phyloP scores from a whole-genome alignment of 257 asterid species.

The Solanum chiquidenum region DNA sequence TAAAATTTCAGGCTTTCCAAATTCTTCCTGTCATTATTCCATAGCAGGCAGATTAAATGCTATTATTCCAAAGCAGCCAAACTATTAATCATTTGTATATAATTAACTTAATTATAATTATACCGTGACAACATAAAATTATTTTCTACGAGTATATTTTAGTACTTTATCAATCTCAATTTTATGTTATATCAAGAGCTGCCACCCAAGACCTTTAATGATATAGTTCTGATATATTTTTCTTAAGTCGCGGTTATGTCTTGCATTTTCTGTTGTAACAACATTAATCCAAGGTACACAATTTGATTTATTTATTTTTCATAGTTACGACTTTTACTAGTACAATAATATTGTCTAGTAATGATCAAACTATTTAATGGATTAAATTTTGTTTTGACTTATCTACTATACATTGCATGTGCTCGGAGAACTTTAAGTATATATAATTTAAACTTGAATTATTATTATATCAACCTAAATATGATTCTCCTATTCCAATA shows the following conservation, averaged over 20 bases:
- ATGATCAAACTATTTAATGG: background rate
- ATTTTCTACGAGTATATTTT: too few species aligned
- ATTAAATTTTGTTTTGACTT: background rate
- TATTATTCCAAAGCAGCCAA: background rate
- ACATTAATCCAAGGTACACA: background rate
- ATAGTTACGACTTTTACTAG: background rate
- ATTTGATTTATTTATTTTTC: background rate
- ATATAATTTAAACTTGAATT: background rate
- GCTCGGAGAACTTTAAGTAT: background rate
- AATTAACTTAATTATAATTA: too few species aligned
- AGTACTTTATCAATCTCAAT: too few species aligned
- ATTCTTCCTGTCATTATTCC: slow-evolving; percentile 1
- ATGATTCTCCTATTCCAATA: background rate
- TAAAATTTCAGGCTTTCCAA: background rate
- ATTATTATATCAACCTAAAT: background rate
- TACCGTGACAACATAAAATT: background rate
- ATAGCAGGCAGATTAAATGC: background rate
- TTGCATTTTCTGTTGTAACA: background rate
- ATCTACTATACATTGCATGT: background rate
- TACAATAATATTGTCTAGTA: background rate
- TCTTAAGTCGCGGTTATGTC: rapidly evolving
- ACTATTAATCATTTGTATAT: background rate
- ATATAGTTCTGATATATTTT: too few species aligned
- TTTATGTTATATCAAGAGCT: background rate
- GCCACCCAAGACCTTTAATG: background rate